Conservation (phyloP, 2,329 filamentous ascomycete species). For the Penicillium sp. region DNA sequence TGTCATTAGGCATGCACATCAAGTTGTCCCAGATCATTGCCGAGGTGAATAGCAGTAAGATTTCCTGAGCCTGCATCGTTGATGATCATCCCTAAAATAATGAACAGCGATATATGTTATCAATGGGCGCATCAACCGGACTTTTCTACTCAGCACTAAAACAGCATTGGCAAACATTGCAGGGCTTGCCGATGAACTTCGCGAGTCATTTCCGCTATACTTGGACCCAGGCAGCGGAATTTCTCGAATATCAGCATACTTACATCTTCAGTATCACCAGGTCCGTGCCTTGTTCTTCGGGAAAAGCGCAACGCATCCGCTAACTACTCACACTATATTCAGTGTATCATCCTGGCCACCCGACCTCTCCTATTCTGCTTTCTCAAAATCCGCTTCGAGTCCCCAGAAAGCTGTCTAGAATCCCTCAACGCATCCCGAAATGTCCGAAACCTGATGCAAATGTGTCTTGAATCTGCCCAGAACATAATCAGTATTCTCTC, state of each 20-base stretch:
- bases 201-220: constrained; percentile 36
- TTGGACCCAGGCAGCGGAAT: constrained; percentile 39
- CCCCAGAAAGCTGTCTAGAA: constrained; percentile 25
- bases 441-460: constrained; percentile 38
- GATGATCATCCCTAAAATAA: not conserved
- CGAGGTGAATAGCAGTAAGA: constrained; percentile 45
- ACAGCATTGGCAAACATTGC: constrained; percentile 38
- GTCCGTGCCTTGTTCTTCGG: constrained; percentile 13
- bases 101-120: constrained; percentile 42
- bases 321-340: not conserved
- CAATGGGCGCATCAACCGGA: constrained; percentile 35
- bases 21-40: constrained; percentile 46
- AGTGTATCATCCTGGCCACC: constrained; percentile 43
- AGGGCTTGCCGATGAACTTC: constrained; percentile 41
- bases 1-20: constrained; percentile 46
- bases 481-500: constrained; percentile 45
- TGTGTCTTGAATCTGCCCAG: constrained; percentile 45
- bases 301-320: not conserved
- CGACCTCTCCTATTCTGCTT: constrained; percentile 46
- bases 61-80: accelerated
- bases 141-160: constrained; percentile 40
- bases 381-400: constrained; percentile 35
- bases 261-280: constrained; percentile 42
- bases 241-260: constrained; percentile 42
- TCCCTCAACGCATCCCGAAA: constrained; percentile 36